Base-by-base conservation (phyloP, 768 basidiomycete species). In the Calvatia gigantea region DNA sequence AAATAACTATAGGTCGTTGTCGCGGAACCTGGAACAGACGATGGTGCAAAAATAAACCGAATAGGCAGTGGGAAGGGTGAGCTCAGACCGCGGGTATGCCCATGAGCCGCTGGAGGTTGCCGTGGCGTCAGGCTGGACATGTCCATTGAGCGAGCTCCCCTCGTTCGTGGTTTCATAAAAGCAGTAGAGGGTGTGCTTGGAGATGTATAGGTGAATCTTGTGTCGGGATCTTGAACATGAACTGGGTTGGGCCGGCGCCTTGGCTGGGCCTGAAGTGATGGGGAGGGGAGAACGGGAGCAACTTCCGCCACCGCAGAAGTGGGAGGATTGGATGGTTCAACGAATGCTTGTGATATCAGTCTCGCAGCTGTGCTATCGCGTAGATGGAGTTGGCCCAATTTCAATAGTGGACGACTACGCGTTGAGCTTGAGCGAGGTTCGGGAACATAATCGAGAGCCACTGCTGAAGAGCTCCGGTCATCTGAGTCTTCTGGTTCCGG, bases 61-160 rank as follows among this genome's bases (percentile, higher is more conserved):
- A 55, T 55, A 21, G 54, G 54, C 23, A 47, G 21, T 2, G 54
- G 54, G 12, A 55, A 47, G n/a, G 54, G 44, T 14, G 45, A 47
- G 8, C 37, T 55, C 27, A n/a, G 25, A 6, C 54, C 54, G 17
- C 54, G 32, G n/a, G 28, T 14, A 38, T 47, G 54, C 12, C 37
- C 37, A 17, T 35, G 25, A 35, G 35, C 31, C 7, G 31, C 11
- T 14, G 31, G 41, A 19, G 19, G 28, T 23, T 12, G 6, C 6
- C 29, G 9, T 44, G 51, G n/a, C 31, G 25, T 12, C 11, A 33
- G 27, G 5, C 23, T 47, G 7, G 37, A 31, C 15, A 39, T 19
- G 5, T 47, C 44, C 54, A 31, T 41, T 9, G 43, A 37, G 25
- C 19, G 35, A 4, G 27, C 37, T 19, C 31, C 33, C 14, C 54